Evolutionary conservation across 2,329 filamentous ascomycete species (phyloP), one percentile per base, ranked within the genome.

Genomic region (Arthrobotrys conoides): DNA sequence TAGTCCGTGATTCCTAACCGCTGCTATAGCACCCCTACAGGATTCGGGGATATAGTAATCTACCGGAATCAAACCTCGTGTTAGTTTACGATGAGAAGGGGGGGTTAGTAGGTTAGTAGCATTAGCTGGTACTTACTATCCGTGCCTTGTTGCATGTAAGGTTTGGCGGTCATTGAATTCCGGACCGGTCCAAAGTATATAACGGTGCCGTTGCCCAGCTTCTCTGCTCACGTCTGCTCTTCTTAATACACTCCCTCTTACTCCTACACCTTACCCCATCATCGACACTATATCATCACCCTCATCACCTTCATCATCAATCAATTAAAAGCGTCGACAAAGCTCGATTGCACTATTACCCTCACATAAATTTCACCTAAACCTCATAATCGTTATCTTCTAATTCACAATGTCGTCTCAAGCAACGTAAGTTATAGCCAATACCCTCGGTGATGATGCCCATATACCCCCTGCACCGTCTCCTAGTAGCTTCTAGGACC

Each of bases 401-500:
- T 36, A 55, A 27, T 51, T 64, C 78, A 82, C 64, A 69, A 84
- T 84, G 83, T 61, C 57, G 33, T 81, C 81, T 80, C 80, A 81
- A 76, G 77, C 90, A 86, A 89, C 90, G 90, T 91, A 89, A 91
- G 90, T 90, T 75, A 70, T 24, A 51, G 9, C 20, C 18, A 51
- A 24, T 24, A 24, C 22, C 48, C 82, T 80, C 81, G 82, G 82
- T 44, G 33, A 61, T 61, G 57, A 30, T 61, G 57, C 36, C 57
- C 57, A 33, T 44, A 82, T 82, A 82, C 81, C 81, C 82, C 80
- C 82, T 48, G 71, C 77, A 82, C 81, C 80, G 80, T 51, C 80
- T 81, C 80, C 65, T 73, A 64, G 33, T 61, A 44, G 44, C 46
- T 64, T 64, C 68, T 61, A 64, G 48, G 61, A 41, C 69, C 76